Evolutionary conservation across 768 basidiomycete genomes (phyloP), one percentile per base, ranked within the genome.

Genomic region (Mrakia hoshinonis): DNA sequence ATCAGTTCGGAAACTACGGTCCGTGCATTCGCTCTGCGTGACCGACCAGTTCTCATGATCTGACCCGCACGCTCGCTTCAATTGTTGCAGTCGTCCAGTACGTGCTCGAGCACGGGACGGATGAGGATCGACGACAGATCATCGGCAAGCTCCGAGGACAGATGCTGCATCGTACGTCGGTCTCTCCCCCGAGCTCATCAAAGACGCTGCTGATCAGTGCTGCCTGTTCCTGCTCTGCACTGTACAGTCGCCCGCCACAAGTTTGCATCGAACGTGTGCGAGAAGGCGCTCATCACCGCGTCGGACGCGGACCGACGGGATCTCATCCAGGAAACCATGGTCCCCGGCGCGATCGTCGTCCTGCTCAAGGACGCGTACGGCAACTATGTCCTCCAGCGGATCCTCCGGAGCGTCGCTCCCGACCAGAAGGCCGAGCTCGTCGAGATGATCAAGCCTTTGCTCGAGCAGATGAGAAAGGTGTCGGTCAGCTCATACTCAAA

Each of bases 261-360:
- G 78, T 95, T 91, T 76, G 93, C 92, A 6, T 96, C 93, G 6
- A 98, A 99, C 76, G 95, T 97, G 24, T 90, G 89, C 79, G 94
- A 95, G 81, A 93, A 92, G 79, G 92, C 91, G 6, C 83, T 95
- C 46, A 79, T 87, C 36, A 86, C 83, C 43, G 86, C 89, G 0
- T 84, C 86, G 67, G 43, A 83, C 0, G 87, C 87, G 12, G 87
- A 84, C 73, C 87, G 91, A 55, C 84, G 84, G 11, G 78, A 80
- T 46, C 81, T 97, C 52, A 86, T 97, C 71, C 87, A 91, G 34
- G 94, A 96, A 79, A 86, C 97, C 69, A 85, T 95, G 81, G 79
- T 81, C 4, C 29, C 31, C 5, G 66, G 29, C 9, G 81, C 85
- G 63, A 88, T 84, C 73, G 84, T 84, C 52, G 79, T 91, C 34